These are phyloP conservation scores for Blepharisma stoltei DNA, from an alignment of 73 alveolate genomes.

Conservation along the genomic window DNA sequence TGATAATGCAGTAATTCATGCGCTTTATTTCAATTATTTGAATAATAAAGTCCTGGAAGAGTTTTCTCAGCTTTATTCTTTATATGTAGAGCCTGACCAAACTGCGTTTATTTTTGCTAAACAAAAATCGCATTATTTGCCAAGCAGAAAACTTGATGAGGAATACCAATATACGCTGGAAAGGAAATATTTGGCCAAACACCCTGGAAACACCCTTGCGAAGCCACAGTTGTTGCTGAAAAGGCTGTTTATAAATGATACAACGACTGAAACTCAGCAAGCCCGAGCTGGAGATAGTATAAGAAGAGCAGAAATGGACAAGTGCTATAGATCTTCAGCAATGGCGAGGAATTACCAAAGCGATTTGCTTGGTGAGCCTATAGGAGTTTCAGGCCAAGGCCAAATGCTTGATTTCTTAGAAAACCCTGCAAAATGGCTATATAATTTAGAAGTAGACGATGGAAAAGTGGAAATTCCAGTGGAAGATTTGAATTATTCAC, in stretches of 20 bases:
- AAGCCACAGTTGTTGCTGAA: conserved; percentile 83
- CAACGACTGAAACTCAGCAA: conserved; percentile 73
- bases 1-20: conserved; percentile 13
- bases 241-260: conserved; percentile 59
- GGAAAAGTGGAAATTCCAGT: conserved; percentile 37
- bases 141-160: conserved; percentile 50
- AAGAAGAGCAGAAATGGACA: neutral
- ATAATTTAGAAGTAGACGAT: conserved; percentile 33
- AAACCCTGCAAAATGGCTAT: conserved; percentile 38
- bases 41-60: neutral
- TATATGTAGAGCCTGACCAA: neutral
- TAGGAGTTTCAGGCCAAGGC: conserved; percentile 3
- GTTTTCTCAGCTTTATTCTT: neutral
- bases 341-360: conserved; percentile 4
- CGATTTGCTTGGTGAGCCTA: neutral
- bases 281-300: conserved; percentile 52
- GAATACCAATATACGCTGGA: conserved; percentile 89
- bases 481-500: conserved; percentile 21
- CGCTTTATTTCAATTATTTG: conserved; percentile 3
- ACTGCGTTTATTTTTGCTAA: no score
- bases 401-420: conserved; percentile 55
- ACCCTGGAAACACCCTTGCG: conserved; percentile 88
- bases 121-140: conserved; percentile 43
- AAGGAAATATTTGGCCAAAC: conserved; percentile 71
- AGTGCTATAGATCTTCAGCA: neutral